A percentile compares a stretch with the other conserved stretches of the same genome.
Evolutionary conservation across 345 rosid genomes (phyloP).

Genomic region (Aquilaria yunnanensis): DNA sequence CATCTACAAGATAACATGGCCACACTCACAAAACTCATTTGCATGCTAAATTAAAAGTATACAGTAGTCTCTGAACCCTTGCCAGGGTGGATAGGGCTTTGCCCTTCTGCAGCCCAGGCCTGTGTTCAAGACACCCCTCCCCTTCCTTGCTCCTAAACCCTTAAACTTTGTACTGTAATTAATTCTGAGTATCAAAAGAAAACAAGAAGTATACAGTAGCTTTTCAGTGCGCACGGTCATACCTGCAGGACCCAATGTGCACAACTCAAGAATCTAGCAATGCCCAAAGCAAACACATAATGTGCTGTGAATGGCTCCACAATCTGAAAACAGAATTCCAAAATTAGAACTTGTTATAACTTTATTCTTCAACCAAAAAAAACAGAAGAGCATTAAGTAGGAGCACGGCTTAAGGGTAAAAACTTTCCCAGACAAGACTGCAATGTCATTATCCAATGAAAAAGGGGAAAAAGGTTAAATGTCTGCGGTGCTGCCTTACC

Average conservation of each 20-base stretch:
- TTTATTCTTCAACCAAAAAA: background rate
- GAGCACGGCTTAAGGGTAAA: background rate
- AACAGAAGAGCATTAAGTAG: background rate
- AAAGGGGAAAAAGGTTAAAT: background rate
- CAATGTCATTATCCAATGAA: slow-evolving; percentile 1
- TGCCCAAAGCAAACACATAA: slow-evolving; percentile 85
- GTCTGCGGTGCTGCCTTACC: slow-evolving; percentile 27
- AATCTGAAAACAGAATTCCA: slow-evolving; percentile 36
- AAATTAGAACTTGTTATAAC: background rate
- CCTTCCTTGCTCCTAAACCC: too few relatives aligned
- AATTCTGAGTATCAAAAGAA: background rate
- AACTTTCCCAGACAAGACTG: background rate
- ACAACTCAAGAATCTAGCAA: slow-evolving; percentile 88
- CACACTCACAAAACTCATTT: too few relatives aligned
- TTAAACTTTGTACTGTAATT: too few relatives aligned
- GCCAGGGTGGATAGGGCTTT: too few relatives aligned
- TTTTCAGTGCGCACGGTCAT: slow-evolving; percentile 1
- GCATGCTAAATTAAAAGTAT: background rate
- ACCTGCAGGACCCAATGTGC: slow-evolving; percentile 98
- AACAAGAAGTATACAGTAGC: background rate
- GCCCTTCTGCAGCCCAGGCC: too few relatives aligned
- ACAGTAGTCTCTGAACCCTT: background rate
- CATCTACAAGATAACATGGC: too few relatives aligned
- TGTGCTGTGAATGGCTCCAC: slow-evolving; percentile 93
- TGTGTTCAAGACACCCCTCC: too few relatives aligned